Base-by-base conservation (phyloP, 1,139 yeast genomes). In the Hemisphaericaspora xylanilytica region DNA sequence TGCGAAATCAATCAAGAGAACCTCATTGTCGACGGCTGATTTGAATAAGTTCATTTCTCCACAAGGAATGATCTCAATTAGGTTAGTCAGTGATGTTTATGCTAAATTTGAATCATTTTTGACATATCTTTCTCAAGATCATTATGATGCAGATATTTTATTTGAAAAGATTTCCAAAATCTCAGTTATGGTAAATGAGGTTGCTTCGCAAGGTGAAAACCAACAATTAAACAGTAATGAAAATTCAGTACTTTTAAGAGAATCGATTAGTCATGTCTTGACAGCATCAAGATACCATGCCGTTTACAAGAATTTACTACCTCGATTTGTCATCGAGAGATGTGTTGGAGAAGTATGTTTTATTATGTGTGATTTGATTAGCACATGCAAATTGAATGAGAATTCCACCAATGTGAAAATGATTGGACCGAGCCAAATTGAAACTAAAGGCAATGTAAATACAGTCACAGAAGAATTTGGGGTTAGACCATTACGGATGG, bases 251-350 rank as follows among this genome's bases (percentile, higher is more conserved):
- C 59, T 79, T 33, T 70, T 84, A 12, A 76, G 87, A 41, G 85
- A 85, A 36, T 74, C 95, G 0, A 77, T 86, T 11, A 80, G 89
- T 21, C 89, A 85, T 62, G 75, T 84, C 1, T 78, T 90, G 36
- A 81, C 96, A 4, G 77, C 92, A 0, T 77, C 95, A 0, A 75
- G 96, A 52, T 88, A 88, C 56, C 86, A 70, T 58, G 80, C 87
- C 1, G 65, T 80, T 5, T 81, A 85, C 45, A 68, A 76, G 5
- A 74, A 75, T 7, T 55, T 86, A 11, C 64, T 88, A 38, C 97
- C 97, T 1, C 75, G 75, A 40, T 67, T 85, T 26, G 75, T 89
- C 8, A 71, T 90, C 28, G 87, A 88, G 60, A 80, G 90, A 18
- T 84, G 97, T 0, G 67, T 88, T 9, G 77, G 87, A 26, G 96